Conservation (phyloP, 306 rosid species). For the Vachellia collinsii region DNA sequence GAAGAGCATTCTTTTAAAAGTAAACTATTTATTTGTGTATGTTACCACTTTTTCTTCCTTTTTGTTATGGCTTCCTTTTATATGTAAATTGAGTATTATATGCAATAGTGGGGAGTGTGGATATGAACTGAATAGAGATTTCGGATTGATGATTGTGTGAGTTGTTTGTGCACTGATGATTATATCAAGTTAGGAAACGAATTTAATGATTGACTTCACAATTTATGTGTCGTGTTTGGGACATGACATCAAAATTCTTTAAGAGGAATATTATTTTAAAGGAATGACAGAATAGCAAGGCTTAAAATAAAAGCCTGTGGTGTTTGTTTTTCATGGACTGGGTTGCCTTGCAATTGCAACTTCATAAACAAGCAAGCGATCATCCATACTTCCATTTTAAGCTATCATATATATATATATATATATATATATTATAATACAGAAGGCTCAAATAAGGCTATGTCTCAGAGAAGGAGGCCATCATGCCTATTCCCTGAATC, state of each 20-base stretch:
- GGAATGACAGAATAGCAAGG: not conserved
- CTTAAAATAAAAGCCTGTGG: not conserved
- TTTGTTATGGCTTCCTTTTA: not conserved
- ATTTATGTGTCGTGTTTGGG: not conserved
- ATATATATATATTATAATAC: too few species aligned
- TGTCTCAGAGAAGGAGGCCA: not conserved
- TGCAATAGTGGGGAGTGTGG: slow-evolving; percentile 1
- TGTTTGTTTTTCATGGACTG: too few species aligned
- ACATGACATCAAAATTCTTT: not conserved
- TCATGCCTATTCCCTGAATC: slow-evolving; percentile 7
- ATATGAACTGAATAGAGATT: not conserved
- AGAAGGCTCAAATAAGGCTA: not conserved
- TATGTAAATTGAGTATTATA: not conserved
- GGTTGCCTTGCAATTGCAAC: not conserved
- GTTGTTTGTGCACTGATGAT: not conserved
- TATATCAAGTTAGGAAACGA: not conserved
- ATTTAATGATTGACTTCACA: not conserved
- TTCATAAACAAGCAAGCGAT: slow-evolving; percentile 9
- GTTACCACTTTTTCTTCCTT: not conserved
- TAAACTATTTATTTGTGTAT: not conserved
- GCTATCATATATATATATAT: slow-evolving; percentile 11
- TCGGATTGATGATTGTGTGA: not conserved
- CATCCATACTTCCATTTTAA: not conserved
- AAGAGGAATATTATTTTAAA: not conserved
- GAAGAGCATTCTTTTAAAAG: slow-evolving; percentile 50